Conservation (phyloP, 2,329 filamentous ascomycete species). For the Arthrobotrys pseudoclavata region DNA sequence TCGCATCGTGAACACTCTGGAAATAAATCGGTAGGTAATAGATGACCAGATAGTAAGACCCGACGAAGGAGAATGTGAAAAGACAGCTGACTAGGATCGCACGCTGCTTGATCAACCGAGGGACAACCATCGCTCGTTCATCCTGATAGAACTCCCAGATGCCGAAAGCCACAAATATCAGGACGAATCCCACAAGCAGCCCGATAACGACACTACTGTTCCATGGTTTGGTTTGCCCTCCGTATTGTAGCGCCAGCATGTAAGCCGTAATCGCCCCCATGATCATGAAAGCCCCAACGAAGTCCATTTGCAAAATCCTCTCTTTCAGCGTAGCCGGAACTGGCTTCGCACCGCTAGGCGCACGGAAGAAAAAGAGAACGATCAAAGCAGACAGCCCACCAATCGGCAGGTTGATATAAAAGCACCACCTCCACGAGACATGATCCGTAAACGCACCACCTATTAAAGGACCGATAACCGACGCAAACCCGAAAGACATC, state of each 20-base stretch:
- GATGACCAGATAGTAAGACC: conserved; percentile 69
- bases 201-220: conserved; percentile 67
- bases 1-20: conserved; percentile 71
- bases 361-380: conserved; percentile 70
- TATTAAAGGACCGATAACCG: conserved; percentile 69
- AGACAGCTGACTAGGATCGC: conserved; percentile 68
- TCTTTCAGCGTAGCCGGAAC: conserved; percentile 66
- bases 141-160: conserved; percentile 67
- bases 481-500: conserved; percentile 68
- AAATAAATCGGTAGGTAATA: conserved; percentile 72
- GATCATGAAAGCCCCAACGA: conserved; percentile 72
- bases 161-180: conserved; percentile 65
- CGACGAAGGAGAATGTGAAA: conserved; percentile 68
- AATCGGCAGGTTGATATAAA: conserved; percentile 74
- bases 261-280: conserved; percentile 72
- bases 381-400: conserved; percentile 70
- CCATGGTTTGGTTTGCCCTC: conserved; percentile 70
- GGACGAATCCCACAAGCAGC: conserved; percentile 69
- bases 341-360: conserved; percentile 59
- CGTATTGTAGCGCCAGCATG: conserved; percentile 75
- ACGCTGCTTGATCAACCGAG: conserved; percentile 68
- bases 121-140: conserved; percentile 70
- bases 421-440: conserved; percentile 71
- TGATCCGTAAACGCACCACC: conserved; percentile 70
- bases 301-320: conserved; percentile 70